These are phyloP conservation scores for Tephrocybe sp. DNA, from an alignment of 768 basidiomycete genomes.

Conservation along the genomic window DNA sequence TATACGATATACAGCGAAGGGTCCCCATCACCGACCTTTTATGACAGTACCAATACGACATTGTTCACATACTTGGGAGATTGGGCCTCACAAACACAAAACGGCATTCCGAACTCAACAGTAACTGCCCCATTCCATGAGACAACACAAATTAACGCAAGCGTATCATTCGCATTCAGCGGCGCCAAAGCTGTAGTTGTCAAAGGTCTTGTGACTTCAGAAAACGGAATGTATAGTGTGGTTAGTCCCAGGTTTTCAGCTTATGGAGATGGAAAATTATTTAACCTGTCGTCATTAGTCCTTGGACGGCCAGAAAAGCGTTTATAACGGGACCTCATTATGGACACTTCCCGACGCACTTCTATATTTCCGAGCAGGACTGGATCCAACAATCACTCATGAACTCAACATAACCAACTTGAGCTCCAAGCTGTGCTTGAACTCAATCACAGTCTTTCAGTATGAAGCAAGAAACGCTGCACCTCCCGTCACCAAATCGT, in stretches of 20 bases:
- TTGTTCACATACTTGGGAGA: slow-evolving; percentile 11
- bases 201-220: slow-evolving; percentile 12
- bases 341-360: slow-evolving; percentile 18
- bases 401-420: slow-evolving; percentile 16
- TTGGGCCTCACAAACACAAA: slow-evolving; percentile 10
- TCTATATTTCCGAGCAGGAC: slow-evolving; percentile 16
- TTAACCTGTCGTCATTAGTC: slow-evolving; percentile 6
- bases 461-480: slow-evolving; percentile 5
- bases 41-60: slow-evolving; percentile 14
- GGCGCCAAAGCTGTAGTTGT: slow-evolving; percentile 16
- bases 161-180: slow-evolving; percentile 16
- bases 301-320: slow-evolving; percentile 12
- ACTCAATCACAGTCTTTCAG: slow-evolving; percentile 18
- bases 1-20: slow-evolving; percentile 8
- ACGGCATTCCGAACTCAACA: slow-evolving; percentile 18
- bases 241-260: slow-evolving; percentile 5
- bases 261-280: not conserved
- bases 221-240: slow-evolving; percentile 17
- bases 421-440: slow-evolving; percentile 13
- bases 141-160: slow-evolving; percentile 14
- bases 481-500: slow-evolving; percentile 3
- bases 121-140: slow-evolving; percentile 12
- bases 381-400: slow-evolving; percentile 13
- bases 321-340: slow-evolving; percentile 15
- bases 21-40: slow-evolving; percentile 15